These are phyloP conservation scores for Triticum urartu DNA, from an alignment of 176 grass and related monocot species.

Conservation along the genomic window DNA sequence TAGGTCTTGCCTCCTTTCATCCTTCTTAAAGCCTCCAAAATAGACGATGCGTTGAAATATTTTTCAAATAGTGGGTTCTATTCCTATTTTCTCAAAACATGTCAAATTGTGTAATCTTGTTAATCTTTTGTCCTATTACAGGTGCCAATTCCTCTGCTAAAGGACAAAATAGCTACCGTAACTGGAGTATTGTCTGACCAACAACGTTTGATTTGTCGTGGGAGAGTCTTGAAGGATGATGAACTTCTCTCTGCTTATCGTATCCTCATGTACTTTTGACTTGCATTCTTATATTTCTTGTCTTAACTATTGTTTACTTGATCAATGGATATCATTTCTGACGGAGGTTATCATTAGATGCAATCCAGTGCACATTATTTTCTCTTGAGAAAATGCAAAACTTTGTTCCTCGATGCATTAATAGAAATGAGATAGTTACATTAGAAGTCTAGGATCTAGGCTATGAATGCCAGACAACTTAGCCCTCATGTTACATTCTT, in stretches of 20 bases:
- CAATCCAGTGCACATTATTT: neutral
- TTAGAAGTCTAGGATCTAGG: neutral
- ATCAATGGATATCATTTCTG: neutral
- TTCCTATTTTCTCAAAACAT: slow-evolving; percentile 19
- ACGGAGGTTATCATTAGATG: neutral
- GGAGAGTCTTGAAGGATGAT: slow-evolving; percentile 92
- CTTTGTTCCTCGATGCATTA: neutral
- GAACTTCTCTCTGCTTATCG: slow-evolving; percentile 92
- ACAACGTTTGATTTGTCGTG: slow-evolving; percentile 91
- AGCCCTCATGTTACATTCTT: neutral
- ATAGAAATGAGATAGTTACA: neutral
- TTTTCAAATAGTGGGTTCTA: slow-evolving; percentile 16
- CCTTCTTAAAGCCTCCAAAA: neutral
- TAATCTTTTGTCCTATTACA: slow-evolving; percentile 36
- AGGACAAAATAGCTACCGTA: slow-evolving; percentile 90
- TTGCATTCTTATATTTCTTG: neutral
- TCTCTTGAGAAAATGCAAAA: neutral
- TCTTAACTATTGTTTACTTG: slow-evolving; percentile 2
- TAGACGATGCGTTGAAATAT: neutral
- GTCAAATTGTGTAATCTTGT: neutral
- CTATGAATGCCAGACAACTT: neutral
- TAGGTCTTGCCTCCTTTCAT: too few species aligned
- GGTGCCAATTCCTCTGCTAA: slow-evolving; percentile 90
- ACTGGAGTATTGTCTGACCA: slow-evolving; percentile 92
- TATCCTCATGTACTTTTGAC: slow-evolving; percentile 61